phyloP scores from a whole-genome alignment of 495 filamentous ascomycete species.

The Staphylotrichum longicolle region DNA sequence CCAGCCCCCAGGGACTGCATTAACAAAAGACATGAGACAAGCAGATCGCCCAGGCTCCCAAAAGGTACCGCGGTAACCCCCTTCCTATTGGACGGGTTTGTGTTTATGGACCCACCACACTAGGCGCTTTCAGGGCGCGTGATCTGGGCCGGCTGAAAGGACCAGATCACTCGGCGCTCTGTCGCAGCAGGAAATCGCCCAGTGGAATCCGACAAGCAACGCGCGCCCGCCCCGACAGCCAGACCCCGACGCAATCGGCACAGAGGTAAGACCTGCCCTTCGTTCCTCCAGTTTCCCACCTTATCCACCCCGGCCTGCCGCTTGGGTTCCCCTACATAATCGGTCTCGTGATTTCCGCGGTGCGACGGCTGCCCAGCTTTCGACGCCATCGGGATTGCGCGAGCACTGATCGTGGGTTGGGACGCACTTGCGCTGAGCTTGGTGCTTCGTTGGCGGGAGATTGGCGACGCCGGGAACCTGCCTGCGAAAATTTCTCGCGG shows the following conservation, averaged over 20 bases:
- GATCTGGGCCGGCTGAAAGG: conserved; percentile 33
- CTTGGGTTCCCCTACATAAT: conserved; percentile 27
- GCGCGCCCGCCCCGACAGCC: conserved; percentile 25
- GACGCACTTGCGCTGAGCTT: too few species aligned
- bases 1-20: too few species aligned
- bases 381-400: conserved; percentile 29
- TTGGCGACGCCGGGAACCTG: conserved; percentile 25
- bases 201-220: conserved; percentile 38
- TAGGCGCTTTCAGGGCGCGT: conserved; percentile 24
- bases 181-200: conserved; percentile 27
- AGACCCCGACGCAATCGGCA: conserved; percentile 24
- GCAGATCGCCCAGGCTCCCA: not conserved
- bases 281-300: conserved; percentile 34
- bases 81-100: conserved; percentile 24
- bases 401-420: conserved; percentile 21
- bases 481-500: conserved; percentile 38
- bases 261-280: conserved; percentile 43
- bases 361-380: conserved; percentile 24
- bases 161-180: conserved; percentile 29
- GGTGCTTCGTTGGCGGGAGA: conserved; percentile 17
- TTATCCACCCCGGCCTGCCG: conserved; percentile 36
- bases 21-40: not conserved
- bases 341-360: conserved; percentile 35
- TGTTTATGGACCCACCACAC: conserved; percentile 24
- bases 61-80: conserved; percentile 11